Percentiles rank a stretch among this genome's conserved stretches.
Conservation (phyloP, 768 basidiomycete genomes). For the Mycena polygramma region DNA sequence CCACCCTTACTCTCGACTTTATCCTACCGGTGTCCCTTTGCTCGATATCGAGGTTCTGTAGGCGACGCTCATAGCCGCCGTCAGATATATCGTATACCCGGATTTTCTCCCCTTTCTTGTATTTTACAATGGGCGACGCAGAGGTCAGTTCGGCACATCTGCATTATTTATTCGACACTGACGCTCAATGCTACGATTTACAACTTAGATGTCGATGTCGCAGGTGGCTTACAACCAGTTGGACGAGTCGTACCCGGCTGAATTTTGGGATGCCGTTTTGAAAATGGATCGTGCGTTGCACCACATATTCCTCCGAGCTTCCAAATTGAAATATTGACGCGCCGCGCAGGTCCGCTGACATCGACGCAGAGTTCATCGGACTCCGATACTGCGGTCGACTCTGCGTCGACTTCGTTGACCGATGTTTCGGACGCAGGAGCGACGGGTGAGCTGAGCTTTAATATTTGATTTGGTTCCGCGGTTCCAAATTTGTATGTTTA, state of each 20-base stretch:
- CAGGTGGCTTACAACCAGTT: slow-evolving; percentile 15
- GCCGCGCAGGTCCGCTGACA: slow-evolving; percentile 9
- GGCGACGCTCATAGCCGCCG: background rate
- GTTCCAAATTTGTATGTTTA: background rate
- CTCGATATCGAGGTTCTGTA: background rate
- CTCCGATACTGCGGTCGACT: background rate
- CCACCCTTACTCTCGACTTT: background rate
- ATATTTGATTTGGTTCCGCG: slow-evolving; percentile 8
- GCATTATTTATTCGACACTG: background rate
- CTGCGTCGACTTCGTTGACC: background rate
- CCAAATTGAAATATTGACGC: slow-evolving; percentile 13
- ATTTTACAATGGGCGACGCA: slow-evolving; percentile 9
- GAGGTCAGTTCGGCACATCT: slow-evolving; percentile 18
- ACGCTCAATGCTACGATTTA: background rate
- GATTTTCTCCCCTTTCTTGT: background rate
- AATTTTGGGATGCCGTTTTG: slow-evolving; percentile 15
- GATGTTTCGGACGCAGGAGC: background rate
- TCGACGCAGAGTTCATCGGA: slow-evolving; percentile 14
- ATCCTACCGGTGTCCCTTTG: background rate
- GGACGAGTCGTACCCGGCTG: background rate
- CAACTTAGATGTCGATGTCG: slow-evolving; percentile 3
- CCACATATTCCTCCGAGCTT: background rate
- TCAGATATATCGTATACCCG: slow-evolving; percentile 3
- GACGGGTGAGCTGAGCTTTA: background rate
- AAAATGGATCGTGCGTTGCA: slow-evolving; percentile 7